A percentile compares a stretch with the other conserved stretches of the same genome.
Evolutionary conservation across 2,329 filamentous ascomycete genomes (phyloP).

Genomic region (Xenosphaeropsis pyriputrescens): DNA sequence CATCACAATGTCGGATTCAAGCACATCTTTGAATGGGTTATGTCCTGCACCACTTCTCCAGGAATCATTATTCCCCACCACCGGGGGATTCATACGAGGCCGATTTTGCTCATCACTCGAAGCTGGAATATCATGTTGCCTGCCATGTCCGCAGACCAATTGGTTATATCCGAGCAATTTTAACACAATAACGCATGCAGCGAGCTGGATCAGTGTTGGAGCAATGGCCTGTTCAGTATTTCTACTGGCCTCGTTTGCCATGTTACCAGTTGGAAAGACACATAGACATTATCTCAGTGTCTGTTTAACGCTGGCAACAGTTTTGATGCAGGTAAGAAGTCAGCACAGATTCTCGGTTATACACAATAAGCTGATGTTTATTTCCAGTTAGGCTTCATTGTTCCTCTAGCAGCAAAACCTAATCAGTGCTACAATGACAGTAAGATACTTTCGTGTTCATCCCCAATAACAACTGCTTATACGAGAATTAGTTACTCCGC

Average conservation of each 20-base stretch:
- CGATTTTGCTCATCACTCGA: slow-evolving; percentile 19
- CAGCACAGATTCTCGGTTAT: slow-evolving; percentile 32
- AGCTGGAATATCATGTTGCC: slow-evolving; percentile 52
- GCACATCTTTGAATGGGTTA: slow-evolving; percentile 19
- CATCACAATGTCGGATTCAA: too few relatives aligned
- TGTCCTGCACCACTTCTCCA: slow-evolving; percentile 62
- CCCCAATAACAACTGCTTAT: too few relatives aligned
- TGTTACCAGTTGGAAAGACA: slow-evolving; percentile 77
- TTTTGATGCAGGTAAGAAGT: slow-evolving; percentile 46
- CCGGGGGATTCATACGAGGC: slow-evolving; percentile 49
- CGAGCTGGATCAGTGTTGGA: slow-evolving; percentile 73
- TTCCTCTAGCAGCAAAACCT: slow-evolving; percentile 67
- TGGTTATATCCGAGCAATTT: slow-evolving; percentile 56
- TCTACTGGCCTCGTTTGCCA: slow-evolving; percentile 63
- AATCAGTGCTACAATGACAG: slow-evolving; percentile 72
- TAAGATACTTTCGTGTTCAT: too few relatives aligned
- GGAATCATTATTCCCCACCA: slow-evolving; percentile 38
- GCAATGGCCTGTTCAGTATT: slow-evolving; percentile 60
- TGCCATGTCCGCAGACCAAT: slow-evolving; percentile 78
- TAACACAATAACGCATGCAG: slow-evolving; percentile 40
- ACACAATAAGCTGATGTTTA: slow-evolving; percentile 9
- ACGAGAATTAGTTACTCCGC: slow-evolving; percentile 49
- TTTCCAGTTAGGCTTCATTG: slow-evolving; percentile 68
- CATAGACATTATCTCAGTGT: slow-evolving; percentile 88
- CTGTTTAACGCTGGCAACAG: slow-evolving; percentile 61